These are phyloP conservation scores for Tricholoma sp. DNA, from an alignment of 768 basidiomycete genomes.

Conservation along the genomic window DNA sequence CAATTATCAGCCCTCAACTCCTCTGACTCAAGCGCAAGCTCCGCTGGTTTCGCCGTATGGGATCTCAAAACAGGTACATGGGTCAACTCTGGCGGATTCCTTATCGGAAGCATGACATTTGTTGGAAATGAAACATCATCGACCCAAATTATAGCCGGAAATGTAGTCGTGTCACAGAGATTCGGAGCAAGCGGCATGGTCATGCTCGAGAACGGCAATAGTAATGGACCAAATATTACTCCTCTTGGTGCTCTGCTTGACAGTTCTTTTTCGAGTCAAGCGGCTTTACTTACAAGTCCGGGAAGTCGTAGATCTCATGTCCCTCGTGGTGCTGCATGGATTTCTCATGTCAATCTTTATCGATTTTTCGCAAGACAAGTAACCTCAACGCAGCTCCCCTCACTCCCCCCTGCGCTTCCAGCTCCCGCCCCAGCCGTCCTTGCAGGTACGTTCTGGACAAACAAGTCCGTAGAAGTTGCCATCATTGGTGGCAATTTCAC, in stretches of 20 bases:
- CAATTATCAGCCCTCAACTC: slow-evolving; percentile 26
- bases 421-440: slow-evolving; percentile 77
- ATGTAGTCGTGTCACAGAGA: slow-evolving; percentile 45
- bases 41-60: slow-evolving; percentile 75
- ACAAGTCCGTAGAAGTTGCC: slow-evolving; percentile 57
- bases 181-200: slow-evolving; percentile 81
- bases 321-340: slow-evolving; percentile 39
- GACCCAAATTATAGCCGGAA: slow-evolving; percentile 67
- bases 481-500: slow-evolving; percentile 92
- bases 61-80: slow-evolving; percentile 54
- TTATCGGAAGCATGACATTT: slow-evolving; percentile 67
- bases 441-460: slow-evolving; percentile 87
- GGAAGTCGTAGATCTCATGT: slow-evolving; percentile 34
- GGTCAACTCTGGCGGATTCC: slow-evolving; percentile 71
- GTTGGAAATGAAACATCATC: slow-evolving; percentile 61
- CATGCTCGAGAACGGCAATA: slow-evolving; percentile 61
- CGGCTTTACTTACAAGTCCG: slow-evolving; percentile 23
- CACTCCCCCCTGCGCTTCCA: slow-evolving; percentile 52
- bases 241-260: slow-evolving; percentile 59
- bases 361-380: slow-evolving; percentile 50
- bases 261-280: slow-evolving; percentile 22
- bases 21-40: slow-evolving; percentile 25
- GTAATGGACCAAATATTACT: slow-evolving; percentile 50
- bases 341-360: slow-evolving; percentile 41
- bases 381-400: slow-evolving; percentile 32